Evolutionary conservation across 495 filamentous ascomycete genomes (phyloP), one percentile per base, ranked within the genome.

Genomic region (Chaetomidium leptoderma): DNA sequence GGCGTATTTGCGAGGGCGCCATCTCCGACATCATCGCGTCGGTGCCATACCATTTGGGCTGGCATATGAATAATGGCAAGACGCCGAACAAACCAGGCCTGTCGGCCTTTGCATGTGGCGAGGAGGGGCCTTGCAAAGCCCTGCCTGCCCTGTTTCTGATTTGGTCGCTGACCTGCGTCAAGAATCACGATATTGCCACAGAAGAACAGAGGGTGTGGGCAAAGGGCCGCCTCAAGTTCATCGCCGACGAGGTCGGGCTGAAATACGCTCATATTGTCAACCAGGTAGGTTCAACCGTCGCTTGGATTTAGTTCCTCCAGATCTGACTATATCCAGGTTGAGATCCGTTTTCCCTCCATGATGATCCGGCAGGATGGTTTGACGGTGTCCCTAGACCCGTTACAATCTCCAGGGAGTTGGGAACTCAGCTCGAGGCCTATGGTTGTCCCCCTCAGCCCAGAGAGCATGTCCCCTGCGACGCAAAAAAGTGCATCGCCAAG

Each of bases 11-110:
- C 61, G 68, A 69, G 36, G 70, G 71, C 10, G 69, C 66, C 29
- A 75, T 81, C 47, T 59, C 72, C 2, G 80, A 81, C 48, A 67
- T 81, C 35, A 69, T 81, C 35, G 73, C 80, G 8, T 77, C 74
- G 2, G 74, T 80, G 37, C 80, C 80, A 4, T 82, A 75, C 57
- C 74, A 77, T 57, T 68, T 83, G 0, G 78, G 80, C 26, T 81
- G 78, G 77, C 70, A 72, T 44, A 57, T 62, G n/a, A 58, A 63
- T 60, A 58, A 63, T 60, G 64, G 29, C 9, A 62, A 70, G 35
- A 17, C 61, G 9, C 43, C 70, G 17, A 44, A 55, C 19, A 16
- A 46, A 23, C 26, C 57, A 7, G 59, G 59, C 16, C 51, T 62
- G 11, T 68, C 62, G 2, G 65, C 54, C 7, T 80, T 77, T 54